Percentiles rank a stretch among this genome's conserved stretches.
These are phyloP conservation scores for Halophytophthora polymorphica DNA, from an alignment of 352 stramenopile species.

Conservation along the genomic window DNA sequence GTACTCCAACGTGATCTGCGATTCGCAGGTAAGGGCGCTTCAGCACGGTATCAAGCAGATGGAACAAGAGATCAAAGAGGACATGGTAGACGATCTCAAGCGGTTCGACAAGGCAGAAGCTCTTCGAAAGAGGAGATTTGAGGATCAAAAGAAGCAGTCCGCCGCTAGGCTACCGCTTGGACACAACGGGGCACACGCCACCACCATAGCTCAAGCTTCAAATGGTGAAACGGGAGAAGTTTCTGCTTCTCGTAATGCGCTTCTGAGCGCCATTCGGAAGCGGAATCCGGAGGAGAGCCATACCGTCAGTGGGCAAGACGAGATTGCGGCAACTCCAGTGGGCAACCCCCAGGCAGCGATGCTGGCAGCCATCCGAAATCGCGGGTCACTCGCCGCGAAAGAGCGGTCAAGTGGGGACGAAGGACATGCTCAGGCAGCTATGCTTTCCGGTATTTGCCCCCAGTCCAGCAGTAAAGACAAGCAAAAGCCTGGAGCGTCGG, in stretches of 20 bases:
- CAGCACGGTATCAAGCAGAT: conserved; percentile 52
- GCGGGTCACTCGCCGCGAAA: background rate
- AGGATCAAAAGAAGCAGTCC: conserved; percentile 17
- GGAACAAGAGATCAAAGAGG: conserved; percentile 69
- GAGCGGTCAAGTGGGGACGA: background rate
- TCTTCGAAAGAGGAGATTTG: conserved; percentile 27
- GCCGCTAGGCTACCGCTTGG: background rate
- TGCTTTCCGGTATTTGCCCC: conserved; percentile 4
- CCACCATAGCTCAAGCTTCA: conserved; percentile 1
- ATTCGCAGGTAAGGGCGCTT: conserved; percentile 47
- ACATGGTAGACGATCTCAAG: conserved; percentile 56
- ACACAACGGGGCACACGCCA: background rate
- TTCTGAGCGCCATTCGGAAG: conserved; percentile 34
- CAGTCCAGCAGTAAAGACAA: background rate
- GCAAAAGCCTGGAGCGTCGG: background rate
- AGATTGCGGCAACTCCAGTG: background rate
- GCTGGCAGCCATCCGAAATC: conserved; percentile 18
- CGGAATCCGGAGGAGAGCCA: conserved; percentile 4
- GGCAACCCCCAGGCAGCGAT: conserved; percentile 9
- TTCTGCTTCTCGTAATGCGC: conserved; percentile 12
- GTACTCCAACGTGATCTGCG: conserved; percentile 68
- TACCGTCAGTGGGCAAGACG: background rate
- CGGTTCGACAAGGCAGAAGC: conserved; percentile 49
- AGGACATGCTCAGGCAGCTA: background rate
- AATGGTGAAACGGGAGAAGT: conserved; percentile 1